Conservation (phyloP, 2,329 filamentous ascomycete species). For the Pseudogymnoascus sp. region DNA sequence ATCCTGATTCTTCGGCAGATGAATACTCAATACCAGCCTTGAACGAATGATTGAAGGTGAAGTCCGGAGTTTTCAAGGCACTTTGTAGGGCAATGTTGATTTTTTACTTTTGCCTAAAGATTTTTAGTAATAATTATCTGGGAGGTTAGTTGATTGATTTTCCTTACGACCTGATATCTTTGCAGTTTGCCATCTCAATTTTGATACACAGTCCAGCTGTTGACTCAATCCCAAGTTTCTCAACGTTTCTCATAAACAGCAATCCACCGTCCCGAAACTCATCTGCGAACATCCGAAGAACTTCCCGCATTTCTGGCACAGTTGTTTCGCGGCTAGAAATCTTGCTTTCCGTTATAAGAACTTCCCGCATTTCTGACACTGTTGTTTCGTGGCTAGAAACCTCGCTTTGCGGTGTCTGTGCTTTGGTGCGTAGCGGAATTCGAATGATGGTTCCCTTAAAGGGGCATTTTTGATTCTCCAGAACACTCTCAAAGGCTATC, state of each 20-base stretch:
- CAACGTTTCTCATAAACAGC: conserved; percentile 28
- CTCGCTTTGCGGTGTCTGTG: conserved; percentile 23
- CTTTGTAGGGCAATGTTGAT: neutral
- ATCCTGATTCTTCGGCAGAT: neutral
- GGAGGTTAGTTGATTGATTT: neutral
- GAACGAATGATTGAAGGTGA: conserved; percentile 19
- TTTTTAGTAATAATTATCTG: neutral
- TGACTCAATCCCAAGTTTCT: conserved; percentile 19
- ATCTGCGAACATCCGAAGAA: neutral
- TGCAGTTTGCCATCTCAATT: conserved; percentile 16
- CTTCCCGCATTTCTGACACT: conserved; percentile 22
- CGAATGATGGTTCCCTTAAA: conserved; percentile 30
- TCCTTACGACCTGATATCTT: conserved; percentile 16
- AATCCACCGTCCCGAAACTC: conserved; percentile 20
- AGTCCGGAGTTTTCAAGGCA: neutral
- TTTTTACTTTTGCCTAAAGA: neutral
- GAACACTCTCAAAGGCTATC: conserved; percentile 23
- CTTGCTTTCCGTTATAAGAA: conserved; percentile 16
- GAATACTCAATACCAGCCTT: conserved; percentile 12
- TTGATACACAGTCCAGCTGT: conserved; percentile 10
- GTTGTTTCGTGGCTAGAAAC: conserved; percentile 24
- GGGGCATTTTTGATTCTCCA: conserved; percentile 15
- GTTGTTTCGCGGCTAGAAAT: neutral
- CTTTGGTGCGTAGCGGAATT: conserved; percentile 27
- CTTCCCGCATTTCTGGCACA: neutral